Evolutionary conservation across 1,139 yeast genomes (phyloP).

Genomic region (Sugiyamaella grinbergsii): DNA sequence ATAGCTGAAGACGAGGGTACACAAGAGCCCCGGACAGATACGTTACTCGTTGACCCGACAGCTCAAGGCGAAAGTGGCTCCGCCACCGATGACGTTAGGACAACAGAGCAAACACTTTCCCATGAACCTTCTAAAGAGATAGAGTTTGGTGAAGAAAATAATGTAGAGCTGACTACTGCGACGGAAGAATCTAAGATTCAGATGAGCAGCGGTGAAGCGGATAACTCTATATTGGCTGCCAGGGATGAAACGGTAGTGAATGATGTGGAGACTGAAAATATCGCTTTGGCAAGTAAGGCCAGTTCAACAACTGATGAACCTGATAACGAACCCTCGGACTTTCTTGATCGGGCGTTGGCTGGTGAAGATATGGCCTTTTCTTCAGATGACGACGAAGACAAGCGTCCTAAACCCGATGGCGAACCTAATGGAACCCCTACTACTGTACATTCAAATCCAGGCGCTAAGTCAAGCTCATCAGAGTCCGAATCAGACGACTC

Average conservation of each 20-base stretch:
- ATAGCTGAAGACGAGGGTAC: too few relatives aligned
- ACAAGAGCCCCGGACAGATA: too few relatives aligned
- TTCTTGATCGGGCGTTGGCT: slow-evolving; percentile 32
- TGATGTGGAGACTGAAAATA: background rate
- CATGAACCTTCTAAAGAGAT: too few relatives aligned
- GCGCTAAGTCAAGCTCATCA: slow-evolving; percentile 21
- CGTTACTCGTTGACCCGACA: too few relatives aligned
- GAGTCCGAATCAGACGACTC: slow-evolving; percentile 22
- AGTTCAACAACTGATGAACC: background rate
- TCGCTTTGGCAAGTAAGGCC: background rate
- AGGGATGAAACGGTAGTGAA: too few relatives aligned
- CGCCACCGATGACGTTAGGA: too few relatives aligned
- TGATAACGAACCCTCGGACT: slow-evolving; percentile 19
- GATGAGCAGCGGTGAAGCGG: too few relatives aligned
- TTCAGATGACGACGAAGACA: slow-evolving; percentile 33
- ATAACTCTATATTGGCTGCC: too few relatives aligned
- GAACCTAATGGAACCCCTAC: slow-evolving; percentile 11
- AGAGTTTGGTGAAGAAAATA: background rate
- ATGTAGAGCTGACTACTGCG: too few relatives aligned
- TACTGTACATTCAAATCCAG: slow-evolving; percentile 15
- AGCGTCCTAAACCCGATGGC: background rate
- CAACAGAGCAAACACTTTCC: too few relatives aligned
- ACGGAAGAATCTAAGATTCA: too few relatives aligned
- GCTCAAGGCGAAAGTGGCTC: too few relatives aligned
- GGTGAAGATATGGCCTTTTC: slow-evolving; percentile 33